Evolutionary conservation across 192 early-diverging fungal species (phyloP), one percentile per base, ranked within the genome.

Genomic region (Thoreauomyces humboldtii): DNA sequence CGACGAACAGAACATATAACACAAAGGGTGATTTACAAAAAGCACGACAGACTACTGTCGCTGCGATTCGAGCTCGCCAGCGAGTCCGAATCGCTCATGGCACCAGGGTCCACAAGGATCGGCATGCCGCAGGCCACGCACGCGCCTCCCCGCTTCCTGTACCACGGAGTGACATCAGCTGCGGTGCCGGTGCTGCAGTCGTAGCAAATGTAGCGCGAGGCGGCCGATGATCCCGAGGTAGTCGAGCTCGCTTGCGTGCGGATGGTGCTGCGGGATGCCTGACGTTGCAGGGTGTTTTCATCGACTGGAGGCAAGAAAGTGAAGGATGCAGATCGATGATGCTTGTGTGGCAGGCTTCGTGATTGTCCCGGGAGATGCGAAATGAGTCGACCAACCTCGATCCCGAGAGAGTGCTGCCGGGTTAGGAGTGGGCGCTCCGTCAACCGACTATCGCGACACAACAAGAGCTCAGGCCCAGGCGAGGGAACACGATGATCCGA

Each of bases 21-120:
- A n/a, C n/a, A n/a, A n/a, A n/a, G n/a, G n/a, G n/a, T n/a, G n/a
- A 41, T 41, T 41, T 52, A 52, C 50, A 52, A 29, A 52, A 52
- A 52, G 25, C 50, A 29, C 25, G 50, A 52, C 24, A 52, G 27
- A 29, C 50, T 52, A 27, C 29, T 17, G 6, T 52, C 50, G 29
- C 50, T 52, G 6, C 15, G 19, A 17, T 52, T 27, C 4, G 24
- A 27, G 27, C 15, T 29, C 15, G 50, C 2, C 50, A 3, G 32
- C 4, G 50, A 52, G 25, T 28, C 19, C 19, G 7, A n/a, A 27
- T 29, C 27, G 5, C 50, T 15, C 25, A 52, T 22, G 29, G 14
- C 6, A 14, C 50, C 15, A 14, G 32, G 27, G 29, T 25, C 6
- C 29, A 29, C 25, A 5, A 17, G 19, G 19, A 27, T 31, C 2